Evolutionary conservation across 768 basidiomycete species (phyloP).

Genomic region (Sutorius australiensis): DNA sequence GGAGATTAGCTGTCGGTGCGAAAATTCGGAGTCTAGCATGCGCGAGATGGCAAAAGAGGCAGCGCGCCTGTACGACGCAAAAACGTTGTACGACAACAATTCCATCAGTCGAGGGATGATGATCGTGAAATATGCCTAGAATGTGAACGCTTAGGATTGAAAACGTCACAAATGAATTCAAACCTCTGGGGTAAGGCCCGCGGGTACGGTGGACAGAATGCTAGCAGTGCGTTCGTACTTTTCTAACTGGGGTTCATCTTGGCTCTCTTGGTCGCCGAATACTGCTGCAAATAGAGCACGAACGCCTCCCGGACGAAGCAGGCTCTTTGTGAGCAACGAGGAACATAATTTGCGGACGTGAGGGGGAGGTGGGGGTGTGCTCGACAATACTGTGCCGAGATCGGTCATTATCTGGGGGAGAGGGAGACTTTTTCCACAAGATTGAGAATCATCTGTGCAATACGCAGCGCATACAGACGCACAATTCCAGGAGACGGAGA

Average conservation of each 20-base stretch:
- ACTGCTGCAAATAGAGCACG: conserved; percentile 65
- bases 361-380: conserved; percentile 35
- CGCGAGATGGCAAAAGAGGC: conserved; percentile 68
- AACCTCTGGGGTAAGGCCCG: conserved; percentile 53
- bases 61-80: conserved; percentile 48
- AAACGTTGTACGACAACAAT: conserved; percentile 39
- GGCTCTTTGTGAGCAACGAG: conserved; percentile 63
- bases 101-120: conserved; percentile 55
- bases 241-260: conserved; percentile 54
- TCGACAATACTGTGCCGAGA: conserved; percentile 57
- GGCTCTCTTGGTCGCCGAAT: conserved; percentile 56
- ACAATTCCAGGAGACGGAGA: conserved; percentile 61
- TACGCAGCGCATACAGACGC: conserved; percentile 32
- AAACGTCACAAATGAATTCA: conserved; percentile 11
- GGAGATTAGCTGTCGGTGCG: conserved; percentile 15
- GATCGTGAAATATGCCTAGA: conserved; percentile 57
- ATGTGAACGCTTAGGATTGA: not conserved
- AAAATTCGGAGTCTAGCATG: conserved; percentile 44
- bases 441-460: conserved; percentile 9
- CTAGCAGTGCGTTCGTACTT: conserved; percentile 71
- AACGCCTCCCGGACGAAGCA: conserved; percentile 68
- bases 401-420: conserved; percentile 63
- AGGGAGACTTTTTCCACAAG: conserved; percentile 42
- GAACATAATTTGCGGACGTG: conserved; percentile 60
- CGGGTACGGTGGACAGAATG: conserved; percentile 62